Evolutionary conservation across 257 asterid genomes (phyloP), one percentile per base, ranked within the genome.

Genomic region (Leonotis leonurus): DNA sequence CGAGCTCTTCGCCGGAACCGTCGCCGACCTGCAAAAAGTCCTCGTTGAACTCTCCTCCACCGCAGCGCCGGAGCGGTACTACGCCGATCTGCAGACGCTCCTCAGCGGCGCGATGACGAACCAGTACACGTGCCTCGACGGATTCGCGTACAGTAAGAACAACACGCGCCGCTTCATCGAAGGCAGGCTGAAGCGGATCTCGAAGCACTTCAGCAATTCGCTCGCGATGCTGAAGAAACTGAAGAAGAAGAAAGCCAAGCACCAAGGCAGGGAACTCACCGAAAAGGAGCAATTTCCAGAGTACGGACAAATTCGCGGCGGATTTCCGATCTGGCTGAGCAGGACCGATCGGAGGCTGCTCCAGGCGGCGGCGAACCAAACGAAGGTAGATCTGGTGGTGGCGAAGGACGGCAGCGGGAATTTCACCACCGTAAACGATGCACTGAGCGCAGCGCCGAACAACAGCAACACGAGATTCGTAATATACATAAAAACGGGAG

Each of bases 61-160:
- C 40, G 62, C 26, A 44, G 43, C 90, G 11, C 63, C 81, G 49
- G 68, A 67, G 4, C 61, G 62, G 17, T 79, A 76, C 68, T 83
- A 77, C 68, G 72, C 70, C 70, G 90, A 87, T 21, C 30, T 93
- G 20, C 85, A 78, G 63, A 89, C 97, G 22, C 82, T 93, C 12
- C 80, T 93, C 60, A 89, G 97, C 70, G 99, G 82, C 49, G 91
- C 94, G 18, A 93, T 93, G 95, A 93, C 97, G 11, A 89, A 89
- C 48, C 97, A 89, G 80, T 52, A 70, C 80, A 93, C 97, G 16
- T 93, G 99, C 70, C 92, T 93, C 24, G 99, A 89, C 50, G 99
- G 99, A 0, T 86, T 93, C 59, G 96, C 87, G 3, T 83, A 69
- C 68, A 67, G 85, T 45, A 72, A 65, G 46, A 84, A 79, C 72